Percentiles rank a stretch among this genome's conserved stretches.
These are phyloP conservation scores for Pythium dissimile DNA, from an alignment of 352 stramenopile genomes.

Conservation along the genomic window DNA sequence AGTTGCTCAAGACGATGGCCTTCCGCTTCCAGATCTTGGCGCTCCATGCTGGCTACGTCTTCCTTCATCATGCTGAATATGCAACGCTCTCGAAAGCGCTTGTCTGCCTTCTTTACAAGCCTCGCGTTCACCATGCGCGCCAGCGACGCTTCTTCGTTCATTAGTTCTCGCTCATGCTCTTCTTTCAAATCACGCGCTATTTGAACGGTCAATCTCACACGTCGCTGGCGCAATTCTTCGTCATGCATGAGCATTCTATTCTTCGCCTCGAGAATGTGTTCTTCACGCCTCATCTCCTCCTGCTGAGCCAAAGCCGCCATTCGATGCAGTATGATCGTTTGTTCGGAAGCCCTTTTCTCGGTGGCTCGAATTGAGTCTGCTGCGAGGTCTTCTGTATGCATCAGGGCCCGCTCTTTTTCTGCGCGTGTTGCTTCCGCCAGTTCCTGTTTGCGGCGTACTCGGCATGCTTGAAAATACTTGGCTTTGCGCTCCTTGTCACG, in stretches of 20 bases:
- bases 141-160: constrained; percentile 38
- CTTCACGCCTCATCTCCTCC: constrained; percentile 27
- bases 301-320: constrained; percentile 44
- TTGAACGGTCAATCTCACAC: constrained; percentile 32
- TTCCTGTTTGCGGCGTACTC: constrained; percentile 29
- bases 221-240: constrained; percentile 53
- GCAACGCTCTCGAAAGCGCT: constrained; percentile 29
- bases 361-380: constrained; percentile 13
- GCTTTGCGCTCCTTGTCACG: constrained; percentile 37
- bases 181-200: constrained; percentile 30
- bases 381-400: constrained; percentile 44
- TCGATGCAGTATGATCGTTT: constrained; percentile 28
- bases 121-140: constrained; percentile 14
- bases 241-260: constrained; percentile 58
- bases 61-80: constrained; percentile 59
- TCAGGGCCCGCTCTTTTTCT: constrained; percentile 28
- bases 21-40: constrained; percentile 49
- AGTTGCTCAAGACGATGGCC: constrained; percentile 42
- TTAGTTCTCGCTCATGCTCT: constrained; percentile 40
- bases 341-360: constrained; percentile 26
- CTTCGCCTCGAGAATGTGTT: constrained; percentile 44
- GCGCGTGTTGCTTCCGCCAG: constrained; percentile 29
- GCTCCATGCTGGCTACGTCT: constrained; percentile 44
- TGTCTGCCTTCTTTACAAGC: constrained; percentile 24
- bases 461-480: constrained; percentile 37